Percentiles rank a stretch among this genome's conserved stretches.
Conservation (phyloP, 257 asterid species). For the Plantago major region DNA sequence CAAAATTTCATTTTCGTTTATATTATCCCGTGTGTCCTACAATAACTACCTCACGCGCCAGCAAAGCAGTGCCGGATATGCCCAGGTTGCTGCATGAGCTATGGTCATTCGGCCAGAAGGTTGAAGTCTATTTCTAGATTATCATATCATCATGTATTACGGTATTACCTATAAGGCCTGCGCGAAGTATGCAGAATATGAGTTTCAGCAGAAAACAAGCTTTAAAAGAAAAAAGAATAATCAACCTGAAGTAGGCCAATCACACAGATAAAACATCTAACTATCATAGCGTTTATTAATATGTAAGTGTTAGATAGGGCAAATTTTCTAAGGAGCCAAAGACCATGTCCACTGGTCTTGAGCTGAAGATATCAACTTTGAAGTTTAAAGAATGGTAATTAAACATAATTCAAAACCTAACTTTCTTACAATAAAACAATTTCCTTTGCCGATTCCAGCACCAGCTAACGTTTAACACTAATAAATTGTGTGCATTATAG, state of each 20-base stretch:
- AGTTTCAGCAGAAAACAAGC: constrained; percentile 7
- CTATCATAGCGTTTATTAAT: neutral
- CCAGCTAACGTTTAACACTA: too few species aligned
- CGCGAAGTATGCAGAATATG: constrained; percentile 2
- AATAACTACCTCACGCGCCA: constrained; percentile 75
- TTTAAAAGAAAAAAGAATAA: neutral
- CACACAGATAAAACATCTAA: neutral
- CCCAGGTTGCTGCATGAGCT: constrained; percentile 80
- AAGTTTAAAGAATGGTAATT: too few species aligned
- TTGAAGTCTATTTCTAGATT: constrained; percentile 80
- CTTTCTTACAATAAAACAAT: too few species aligned
- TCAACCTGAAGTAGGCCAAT: neutral
- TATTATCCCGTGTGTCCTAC: too few species aligned
- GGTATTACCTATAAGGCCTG: constrained; percentile 93
- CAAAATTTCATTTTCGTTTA: too few species aligned
- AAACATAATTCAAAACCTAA: too few species aligned
- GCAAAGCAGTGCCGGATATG: constrained; percentile 74
- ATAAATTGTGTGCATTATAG: too few species aligned
- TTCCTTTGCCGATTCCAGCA: too few species aligned
- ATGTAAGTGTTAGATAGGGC: neutral
- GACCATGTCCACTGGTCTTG: too few species aligned
- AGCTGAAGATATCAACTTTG: too few species aligned
- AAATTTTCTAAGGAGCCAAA: too few species aligned
- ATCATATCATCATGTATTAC: constrained; percentile 78
- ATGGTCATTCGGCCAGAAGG: constrained; percentile 74